Evolutionary conservation across 2,329 filamentous ascomycete genomes (phyloP).

Genomic region (Cercospora janseana): DNA sequence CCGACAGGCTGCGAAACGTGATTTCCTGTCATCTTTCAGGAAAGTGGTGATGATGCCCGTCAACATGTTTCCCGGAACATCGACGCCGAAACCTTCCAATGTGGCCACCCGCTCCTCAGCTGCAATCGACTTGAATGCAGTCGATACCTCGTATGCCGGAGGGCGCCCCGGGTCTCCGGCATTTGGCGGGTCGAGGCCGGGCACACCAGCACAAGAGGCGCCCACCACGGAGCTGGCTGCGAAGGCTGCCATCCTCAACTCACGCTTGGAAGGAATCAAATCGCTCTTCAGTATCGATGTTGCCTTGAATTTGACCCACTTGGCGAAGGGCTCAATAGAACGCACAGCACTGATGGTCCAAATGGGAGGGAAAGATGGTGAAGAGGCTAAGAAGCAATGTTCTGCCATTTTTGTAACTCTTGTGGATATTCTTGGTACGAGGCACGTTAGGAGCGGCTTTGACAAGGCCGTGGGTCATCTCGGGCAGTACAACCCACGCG

Average conservation of each 20-base stretch:
- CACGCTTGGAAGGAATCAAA: conserved; percentile 88
- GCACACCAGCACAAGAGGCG: conserved; percentile 55
- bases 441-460: conserved; percentile 90
- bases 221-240: conserved; percentile 90
- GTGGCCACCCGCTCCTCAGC: conserved; percentile 21
- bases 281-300: conserved; percentile 96
- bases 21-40: conserved; percentile 94
- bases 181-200: conserved; percentile 30
- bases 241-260: conserved; percentile 97
- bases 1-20: conserved; percentile 89
- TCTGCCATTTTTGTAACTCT: conserved; percentile 82
- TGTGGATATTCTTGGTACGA: conserved; percentile 77
- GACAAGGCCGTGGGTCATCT: conserved; percentile 89
- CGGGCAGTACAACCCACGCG: conserved; percentile 84
- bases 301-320: conserved; percentile 82
- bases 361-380: conserved; percentile 71
- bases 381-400: conserved; percentile 84
- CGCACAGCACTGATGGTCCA: conserved; percentile 78
- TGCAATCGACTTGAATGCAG: conserved; percentile 27
- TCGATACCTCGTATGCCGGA: conserved; percentile 29
- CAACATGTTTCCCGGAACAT: conserved; percentile 65
- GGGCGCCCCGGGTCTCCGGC: conserved; percentile 33
- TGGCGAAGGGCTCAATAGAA: conserved; percentile 83
- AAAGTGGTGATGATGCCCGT: conserved; percentile 99
- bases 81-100: conserved; percentile 45